phyloP scores from a whole-genome alignment of 371 early-diverging fungal genomes.

The Mucor racemosus region DNA sequence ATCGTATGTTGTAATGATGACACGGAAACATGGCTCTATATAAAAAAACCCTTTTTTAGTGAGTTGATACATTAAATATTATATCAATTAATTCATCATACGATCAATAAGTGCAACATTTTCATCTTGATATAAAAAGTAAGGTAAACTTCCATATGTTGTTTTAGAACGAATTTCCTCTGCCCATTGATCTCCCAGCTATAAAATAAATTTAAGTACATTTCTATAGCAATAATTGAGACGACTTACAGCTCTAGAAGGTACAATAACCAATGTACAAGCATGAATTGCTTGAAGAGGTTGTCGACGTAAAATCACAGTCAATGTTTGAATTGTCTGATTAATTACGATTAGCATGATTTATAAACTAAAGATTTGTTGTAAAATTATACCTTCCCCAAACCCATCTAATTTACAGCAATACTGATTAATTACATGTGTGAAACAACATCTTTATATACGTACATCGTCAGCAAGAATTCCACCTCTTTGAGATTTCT shows the following conservation, averaged over 20 bases:
- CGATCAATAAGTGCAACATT: constrained; percentile 38
- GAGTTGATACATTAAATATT: too few relatives aligned
- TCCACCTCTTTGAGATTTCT: constrained; percentile 41
- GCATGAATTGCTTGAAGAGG: constrained; percentile 36
- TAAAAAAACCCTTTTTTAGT: too few relatives aligned
- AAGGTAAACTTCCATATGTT: constrained; percentile 48
- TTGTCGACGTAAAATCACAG: constrained; percentile 44
- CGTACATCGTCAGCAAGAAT: constrained; percentile 51
- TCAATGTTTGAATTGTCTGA: constrained; percentile 45
- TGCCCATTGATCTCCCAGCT: constrained; percentile 69
- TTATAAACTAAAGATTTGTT: neutral
- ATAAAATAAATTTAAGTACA: neutral
- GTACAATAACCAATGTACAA: constrained; percentile 43
- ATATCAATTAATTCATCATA: constrained; percentile 9
- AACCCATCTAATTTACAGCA: constrained; percentile 37
- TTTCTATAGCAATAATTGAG: neutral
- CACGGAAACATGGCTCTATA: constrained; percentile 42
- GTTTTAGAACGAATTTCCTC: constrained; percentile 66
- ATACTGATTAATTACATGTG: neutral
- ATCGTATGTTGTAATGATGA: constrained; percentile 51
- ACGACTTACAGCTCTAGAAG: constrained; percentile 41
- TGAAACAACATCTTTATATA: neutral
- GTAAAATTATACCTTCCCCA: constrained; percentile 39
- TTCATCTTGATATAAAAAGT: constrained; percentile 44
- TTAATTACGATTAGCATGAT: too few relatives aligned